These are phyloP conservation scores for Epichloe aotearoae DNA, from an alignment of 2,329 filamentous ascomycete species.

Conservation along the genomic window DNA sequence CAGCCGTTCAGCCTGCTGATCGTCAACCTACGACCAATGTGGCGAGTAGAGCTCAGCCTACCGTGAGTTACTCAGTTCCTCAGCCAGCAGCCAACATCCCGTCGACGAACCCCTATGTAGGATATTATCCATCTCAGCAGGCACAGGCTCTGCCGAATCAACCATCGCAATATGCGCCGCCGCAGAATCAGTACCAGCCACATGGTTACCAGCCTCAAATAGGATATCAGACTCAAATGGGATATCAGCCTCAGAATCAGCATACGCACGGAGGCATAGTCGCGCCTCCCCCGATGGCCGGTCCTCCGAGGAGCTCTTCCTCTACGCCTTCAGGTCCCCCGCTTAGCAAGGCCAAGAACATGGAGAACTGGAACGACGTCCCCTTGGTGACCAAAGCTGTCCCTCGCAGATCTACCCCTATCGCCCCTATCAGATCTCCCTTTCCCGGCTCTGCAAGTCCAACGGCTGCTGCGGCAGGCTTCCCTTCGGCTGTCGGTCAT, in stretches of 20 bases:
- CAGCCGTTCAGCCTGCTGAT: conserved; percentile 14
- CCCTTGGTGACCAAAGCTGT: conserved; percentile 69
- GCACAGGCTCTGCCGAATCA: conserved; percentile 17
- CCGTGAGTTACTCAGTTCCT: conserved; percentile 35
- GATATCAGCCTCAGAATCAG: conserved; percentile 40
- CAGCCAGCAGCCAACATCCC: conserved; percentile 20
- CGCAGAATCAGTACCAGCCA: conserved; percentile 24
- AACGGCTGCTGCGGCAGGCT: conserved; percentile 21
- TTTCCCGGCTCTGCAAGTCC: conserved; percentile 53
- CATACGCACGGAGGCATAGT: conserved; percentile 23
- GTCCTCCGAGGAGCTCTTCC: conserved; percentile 39
- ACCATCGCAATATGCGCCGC: conserved; percentile 23
- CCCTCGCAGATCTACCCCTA: conserved; percentile 62
- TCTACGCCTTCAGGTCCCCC: conserved; percentile 55
- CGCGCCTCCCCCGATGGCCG: conserved; percentile 15
- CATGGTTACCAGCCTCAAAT: conserved; percentile 7
- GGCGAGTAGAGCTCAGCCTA: conserved; percentile 13
- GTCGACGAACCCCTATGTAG: conserved; percentile 18
- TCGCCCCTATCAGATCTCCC: conserved; percentile 57
- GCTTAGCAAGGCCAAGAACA: conserved; percentile 56
- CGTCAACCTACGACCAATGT: conserved; percentile 10
- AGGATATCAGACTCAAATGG: conserved; percentile 5
- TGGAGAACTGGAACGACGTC: conserved; percentile 87
- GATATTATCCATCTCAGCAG: conserved; percentile 9
- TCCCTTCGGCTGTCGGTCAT: conserved; percentile 35